Conservation (phyloP, 352 stramenopile species). For the Pythium folliculosum region DNA sequence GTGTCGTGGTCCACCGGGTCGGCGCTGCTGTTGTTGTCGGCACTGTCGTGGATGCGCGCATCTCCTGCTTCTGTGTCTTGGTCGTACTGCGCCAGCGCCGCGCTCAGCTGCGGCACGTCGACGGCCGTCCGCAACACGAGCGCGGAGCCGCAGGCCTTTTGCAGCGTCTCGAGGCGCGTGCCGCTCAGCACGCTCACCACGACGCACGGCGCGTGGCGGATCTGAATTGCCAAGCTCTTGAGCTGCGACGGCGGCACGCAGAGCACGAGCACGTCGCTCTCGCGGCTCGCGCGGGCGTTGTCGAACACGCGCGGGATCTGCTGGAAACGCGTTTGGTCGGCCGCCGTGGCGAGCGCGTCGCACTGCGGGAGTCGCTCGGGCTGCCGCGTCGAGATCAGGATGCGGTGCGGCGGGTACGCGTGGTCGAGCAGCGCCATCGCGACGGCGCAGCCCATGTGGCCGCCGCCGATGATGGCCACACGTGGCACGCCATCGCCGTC, state of each 20-base stretch:
- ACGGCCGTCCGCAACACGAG: slow-evolving; percentile 34
- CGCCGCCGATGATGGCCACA: slow-evolving; percentile 56
- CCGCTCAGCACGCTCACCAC: slow-evolving; percentile 56
- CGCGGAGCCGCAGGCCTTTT: slow-evolving; percentile 46
- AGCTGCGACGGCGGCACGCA: slow-evolving; percentile 71
- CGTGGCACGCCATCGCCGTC: slow-evolving; percentile 24
- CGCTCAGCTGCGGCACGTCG: slow-evolving; percentile 4
- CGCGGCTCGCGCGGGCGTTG: slow-evolving; percentile 50
- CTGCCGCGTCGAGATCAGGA: slow-evolving; percentile 63
- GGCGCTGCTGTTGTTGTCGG: too few species aligned
- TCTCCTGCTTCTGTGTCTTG: not conserved
- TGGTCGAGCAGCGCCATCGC: slow-evolving; percentile 48
- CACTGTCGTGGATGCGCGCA: not conserved
- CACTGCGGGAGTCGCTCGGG: slow-evolving; percentile 49
- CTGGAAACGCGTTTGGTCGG: slow-evolving; percentile 37
- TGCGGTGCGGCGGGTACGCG: slow-evolving; percentile 34
- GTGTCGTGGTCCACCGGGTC: not conserved
- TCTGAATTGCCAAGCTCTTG: slow-evolving; percentile 68
- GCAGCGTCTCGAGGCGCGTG: slow-evolving; percentile 39
- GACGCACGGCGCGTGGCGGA: slow-evolving; percentile 27
- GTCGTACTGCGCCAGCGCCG: not conserved
- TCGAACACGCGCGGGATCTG: slow-evolving; percentile 51
- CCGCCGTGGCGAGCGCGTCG: slow-evolving; percentile 32
- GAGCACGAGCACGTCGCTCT: slow-evolving; percentile 62
- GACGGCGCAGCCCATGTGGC: slow-evolving; percentile 51